phyloP scores from a whole-genome alignment of 805 yeast species.

The Priceomyces melissophilus region DNA sequence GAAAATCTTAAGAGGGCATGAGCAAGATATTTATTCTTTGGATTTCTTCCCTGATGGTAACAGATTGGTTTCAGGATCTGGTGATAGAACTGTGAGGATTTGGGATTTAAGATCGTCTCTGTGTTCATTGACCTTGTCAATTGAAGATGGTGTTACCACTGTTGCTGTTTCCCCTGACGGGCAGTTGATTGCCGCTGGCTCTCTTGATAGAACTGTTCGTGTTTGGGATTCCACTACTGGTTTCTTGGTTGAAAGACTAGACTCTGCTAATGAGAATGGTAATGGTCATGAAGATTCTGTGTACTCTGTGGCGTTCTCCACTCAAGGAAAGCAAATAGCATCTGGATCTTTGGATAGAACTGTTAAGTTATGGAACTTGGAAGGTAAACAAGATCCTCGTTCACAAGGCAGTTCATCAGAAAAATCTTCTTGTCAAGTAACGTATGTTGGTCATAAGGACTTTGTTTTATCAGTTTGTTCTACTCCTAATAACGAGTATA shows the following conservation, averaged over 20 bases:
- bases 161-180: slow-evolving; percentile 98
- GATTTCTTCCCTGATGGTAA: slow-evolving; percentile 95
- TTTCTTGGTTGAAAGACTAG: slow-evolving; percentile 85
- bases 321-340: slow-evolving; percentile 86
- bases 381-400: slow-evolving; percentile 42
- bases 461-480: slow-evolving; percentile 92
- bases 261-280: slow-evolving; percentile 80
- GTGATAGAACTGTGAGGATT: slow-evolving; percentile 92
- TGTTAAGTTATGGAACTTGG: slow-evolving; percentile 92
- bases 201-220: slow-evolving; percentile 90
- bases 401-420: slow-evolving; percentile 13
- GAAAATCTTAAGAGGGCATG: slow-evolving; percentile 87
- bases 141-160: slow-evolving; percentile 97
- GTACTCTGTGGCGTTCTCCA: slow-evolving; percentile 89
- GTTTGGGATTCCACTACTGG: slow-evolving; percentile 97
- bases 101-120: slow-evolving; percentile 93
- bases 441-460: slow-evolving; percentile 94
- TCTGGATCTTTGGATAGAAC: slow-evolving; percentile 95
- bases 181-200: slow-evolving; percentile 90
- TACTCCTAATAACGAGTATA: slow-evolving; percentile 88
- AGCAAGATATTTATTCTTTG: slow-evolving; percentile 93
- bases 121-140: slow-evolving; percentile 81
- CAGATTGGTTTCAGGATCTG: slow-evolving; percentile 90
- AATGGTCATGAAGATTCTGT: slow-evolving; percentile 97
- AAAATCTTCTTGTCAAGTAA: slow-evolving; percentile 73